Evolutionary conservation across 257 asterid genomes (phyloP).

Genomic region (Phtheirospermum japonicum): DNA sequence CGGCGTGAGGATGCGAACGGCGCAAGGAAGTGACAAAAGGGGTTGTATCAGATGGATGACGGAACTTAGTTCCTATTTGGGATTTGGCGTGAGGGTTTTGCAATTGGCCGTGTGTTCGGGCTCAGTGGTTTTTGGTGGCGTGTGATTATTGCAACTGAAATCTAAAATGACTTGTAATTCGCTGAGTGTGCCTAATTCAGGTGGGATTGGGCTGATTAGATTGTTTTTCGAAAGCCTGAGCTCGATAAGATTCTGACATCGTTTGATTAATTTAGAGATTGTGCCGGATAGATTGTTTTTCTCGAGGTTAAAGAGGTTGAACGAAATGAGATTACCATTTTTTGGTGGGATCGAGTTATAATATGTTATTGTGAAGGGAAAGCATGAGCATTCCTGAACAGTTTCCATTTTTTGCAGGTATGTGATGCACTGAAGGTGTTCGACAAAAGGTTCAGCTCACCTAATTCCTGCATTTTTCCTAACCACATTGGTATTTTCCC

Average conservation of each 20-base stretch:
- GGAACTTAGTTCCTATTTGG: too few species aligned
- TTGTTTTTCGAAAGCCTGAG: constrained; percentile 73
- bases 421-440: constrained; percentile 55
- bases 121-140: too few species aligned
- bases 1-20: too few species aligned
- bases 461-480: constrained; percentile 58
- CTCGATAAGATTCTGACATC: constrained; percentile 71
- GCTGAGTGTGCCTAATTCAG: constrained; percentile 54
- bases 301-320: constrained; percentile 77
- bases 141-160: constrained; percentile 62
- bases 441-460: constrained; percentile 75
- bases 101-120: too few species aligned
- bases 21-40: too few species aligned
- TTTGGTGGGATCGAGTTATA: constrained; percentile 69
- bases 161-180: constrained; percentile 78
- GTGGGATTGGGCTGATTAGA: constrained; percentile 57
- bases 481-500: constrained; percentile 68
- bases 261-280: constrained; percentile 67
- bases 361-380: constrained; percentile 49
- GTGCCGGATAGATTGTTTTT: constrained; percentile 60
- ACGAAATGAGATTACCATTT: constrained; percentile 56
- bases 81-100: too few species aligned
- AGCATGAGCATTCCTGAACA: constrained; percentile 64
- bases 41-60: too few species aligned
- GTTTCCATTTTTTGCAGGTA: constrained; percentile 66